A percentile compares a stretch with the other conserved stretches of the same genome.
These are phyloP conservation scores for Lipomyces anomalus DNA, from an alignment of 805 yeast genomes.

Conservation along the genomic window DNA sequence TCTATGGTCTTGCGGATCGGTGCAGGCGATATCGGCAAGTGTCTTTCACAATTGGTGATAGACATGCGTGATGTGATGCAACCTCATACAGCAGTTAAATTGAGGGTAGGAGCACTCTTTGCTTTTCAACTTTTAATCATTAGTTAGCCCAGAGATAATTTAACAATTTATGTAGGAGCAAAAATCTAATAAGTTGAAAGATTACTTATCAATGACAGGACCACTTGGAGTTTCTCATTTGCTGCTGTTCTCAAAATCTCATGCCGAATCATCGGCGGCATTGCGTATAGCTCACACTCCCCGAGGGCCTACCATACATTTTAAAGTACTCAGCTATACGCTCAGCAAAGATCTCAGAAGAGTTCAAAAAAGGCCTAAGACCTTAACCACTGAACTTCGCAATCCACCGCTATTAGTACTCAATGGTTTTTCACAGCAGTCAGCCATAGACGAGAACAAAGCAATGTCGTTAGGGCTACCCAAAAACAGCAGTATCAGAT, in stretches of 20 bases:
- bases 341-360: slow-evolving; percentile 72
- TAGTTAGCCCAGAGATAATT: too few relatives aligned
- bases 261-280: slow-evolving; percentile 62
- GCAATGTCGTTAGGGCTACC: slow-evolving; percentile 38
- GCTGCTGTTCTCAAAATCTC: slow-evolving; percentile 78
- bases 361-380: slow-evolving; percentile 70
- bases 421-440: slow-evolving; percentile 76
- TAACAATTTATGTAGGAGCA: slow-evolving; percentile 47
- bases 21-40: slow-evolving; percentile 64
- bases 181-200: slow-evolving; percentile 79
- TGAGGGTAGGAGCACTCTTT: slow-evolving; percentile 37
- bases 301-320: slow-evolving; percentile 88
- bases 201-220: slow-evolving; percentile 97
- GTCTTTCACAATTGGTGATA: slow-evolving; percentile 74
- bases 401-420: slow-evolving; percentile 87
- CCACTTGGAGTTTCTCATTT: slow-evolving; percentile 90
- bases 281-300: slow-evolving; percentile 83
- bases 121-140: background rate
- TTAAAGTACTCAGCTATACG: slow-evolving; percentile 70
- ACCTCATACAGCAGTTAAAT: slow-evolving; percentile 89
- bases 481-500: slow-evolving; percentile 14
- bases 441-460: slow-evolving; percentile 48
- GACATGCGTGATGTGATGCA: slow-evolving; percentile 90
- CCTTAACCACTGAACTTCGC: slow-evolving; percentile 52
- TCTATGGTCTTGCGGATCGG: slow-evolving; percentile 94